These are phyloP conservation scores for Ustanciosporium gigantosporum DNA, from an alignment of 1,284 basidiomycete genomes.

Conservation along the genomic window DNA sequence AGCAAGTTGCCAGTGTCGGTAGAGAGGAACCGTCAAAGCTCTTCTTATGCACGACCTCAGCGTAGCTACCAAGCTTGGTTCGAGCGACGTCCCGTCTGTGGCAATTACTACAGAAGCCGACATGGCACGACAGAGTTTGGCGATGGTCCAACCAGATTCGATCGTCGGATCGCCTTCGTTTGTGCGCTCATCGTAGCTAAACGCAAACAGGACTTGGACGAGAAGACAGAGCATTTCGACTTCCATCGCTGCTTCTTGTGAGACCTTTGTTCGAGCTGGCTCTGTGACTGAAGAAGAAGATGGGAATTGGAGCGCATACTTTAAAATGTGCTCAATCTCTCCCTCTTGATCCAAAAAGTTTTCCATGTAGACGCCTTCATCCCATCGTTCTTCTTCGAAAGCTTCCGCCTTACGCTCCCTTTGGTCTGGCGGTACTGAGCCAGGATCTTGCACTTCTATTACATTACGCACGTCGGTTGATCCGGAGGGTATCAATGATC, in stretches of 20 bases:
- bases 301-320: constrained; percentile 3
- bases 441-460: constrained; percentile 31
- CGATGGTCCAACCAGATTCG: constrained; percentile 39
- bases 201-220: constrained; percentile 22
- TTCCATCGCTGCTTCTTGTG: neutral
- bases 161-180: constrained; percentile 35
- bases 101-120: constrained; percentile 2
- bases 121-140: constrained; percentile 23
- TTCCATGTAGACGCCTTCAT: constrained; percentile 40
- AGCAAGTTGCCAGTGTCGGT: constrained; percentile 30
- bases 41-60: constrained; percentile 15
- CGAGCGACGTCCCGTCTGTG: neutral
- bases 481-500: constrained; percentile 12
- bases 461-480: constrained; percentile 9
- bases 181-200: constrained; percentile 31
- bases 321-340: constrained; percentile 10
- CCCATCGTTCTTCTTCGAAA: constrained; percentile 25
- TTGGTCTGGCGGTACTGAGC: constrained; percentile 1
- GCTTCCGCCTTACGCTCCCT: constrained; percentile 5
- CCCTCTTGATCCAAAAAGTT: constrained; percentile 31
- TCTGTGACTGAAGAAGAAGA: neutral
- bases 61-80: constrained; percentile 1
- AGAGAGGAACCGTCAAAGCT: constrained; percentile 18
- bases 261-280: neutral
- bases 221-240: constrained; percentile 9